A percentile compares a stretch with the other conserved stretches of the same genome.
phyloP scores from a whole-genome alignment of 257 asterid genomes.

The Solanum clarkiae region DNA sequence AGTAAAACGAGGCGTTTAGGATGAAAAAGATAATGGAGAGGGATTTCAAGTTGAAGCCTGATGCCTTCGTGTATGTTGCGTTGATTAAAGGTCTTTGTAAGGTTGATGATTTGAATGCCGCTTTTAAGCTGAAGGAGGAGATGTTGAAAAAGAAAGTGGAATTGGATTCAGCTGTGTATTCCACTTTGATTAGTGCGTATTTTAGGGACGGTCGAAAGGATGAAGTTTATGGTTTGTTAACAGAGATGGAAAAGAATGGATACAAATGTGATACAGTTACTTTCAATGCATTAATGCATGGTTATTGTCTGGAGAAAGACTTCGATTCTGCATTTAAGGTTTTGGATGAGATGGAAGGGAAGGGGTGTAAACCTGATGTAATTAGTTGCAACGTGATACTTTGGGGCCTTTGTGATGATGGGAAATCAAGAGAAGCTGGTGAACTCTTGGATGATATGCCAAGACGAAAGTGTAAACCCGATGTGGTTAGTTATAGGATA shows the following conservation, averaged over 20 bases:
- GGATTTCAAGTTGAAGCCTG: slow-evolving; percentile 31
- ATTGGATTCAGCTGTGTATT: slow-evolving; percentile 47
- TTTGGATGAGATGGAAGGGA: slow-evolving; percentile 50
- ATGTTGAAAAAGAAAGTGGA: slow-evolving; percentile 42
- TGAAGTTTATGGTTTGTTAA: slow-evolving; percentile 26
- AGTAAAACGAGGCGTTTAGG: slow-evolving; percentile 28
- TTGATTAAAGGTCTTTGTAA: slow-evolving; percentile 62
- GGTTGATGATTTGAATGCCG: slow-evolving; percentile 18
- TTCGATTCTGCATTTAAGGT: slow-evolving; percentile 40
- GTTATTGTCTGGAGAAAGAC: slow-evolving; percentile 48
- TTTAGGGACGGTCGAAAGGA: slow-evolving; percentile 44
- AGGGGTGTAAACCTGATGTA: slow-evolving; percentile 52
- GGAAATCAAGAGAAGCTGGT: slow-evolving; percentile 40
- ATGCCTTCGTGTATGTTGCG: slow-evolving; percentile 36
- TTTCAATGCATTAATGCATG: slow-evolving; percentile 52
- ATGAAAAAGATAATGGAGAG: slow-evolving; percentile 53
- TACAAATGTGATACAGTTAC: slow-evolving; percentile 52
- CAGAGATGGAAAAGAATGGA: slow-evolving; percentile 49
- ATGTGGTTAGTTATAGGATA: slow-evolving; percentile 51
- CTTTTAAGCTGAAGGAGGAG: slow-evolving; percentile 48
- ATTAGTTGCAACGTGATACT: slow-evolving; percentile 55
- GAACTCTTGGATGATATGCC: slow-evolving; percentile 77
- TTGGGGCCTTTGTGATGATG: slow-evolving; percentile 39
- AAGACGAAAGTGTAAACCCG: slow-evolving; percentile 43
- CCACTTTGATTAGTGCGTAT: slow-evolving; percentile 55